These are phyloP conservation scores for Abortiporus biennis DNA, from an alignment of 1,284 basidiomycete species.

Conservation along the genomic window DNA sequence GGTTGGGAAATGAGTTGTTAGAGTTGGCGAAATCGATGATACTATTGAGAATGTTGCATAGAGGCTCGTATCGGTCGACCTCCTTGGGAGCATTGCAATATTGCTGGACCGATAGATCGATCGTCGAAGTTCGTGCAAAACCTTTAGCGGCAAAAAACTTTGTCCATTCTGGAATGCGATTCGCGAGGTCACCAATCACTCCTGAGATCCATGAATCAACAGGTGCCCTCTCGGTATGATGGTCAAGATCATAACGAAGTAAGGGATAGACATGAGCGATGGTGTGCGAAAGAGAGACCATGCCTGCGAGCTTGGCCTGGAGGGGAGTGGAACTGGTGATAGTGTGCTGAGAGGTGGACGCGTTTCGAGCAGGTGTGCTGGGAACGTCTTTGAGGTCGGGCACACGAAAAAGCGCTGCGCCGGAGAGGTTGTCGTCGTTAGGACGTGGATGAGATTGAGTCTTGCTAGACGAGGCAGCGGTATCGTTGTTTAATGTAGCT, in stretches of 20 bases:
- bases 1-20: too few relatives aligned
- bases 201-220: neutral
- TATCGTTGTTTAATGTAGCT: too few relatives aligned
- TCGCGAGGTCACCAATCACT: neutral
- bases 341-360: too few relatives aligned
- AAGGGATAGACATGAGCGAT: neutral
- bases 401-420: too few relatives aligned
- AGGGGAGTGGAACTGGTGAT: neutral
- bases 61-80: neutral
- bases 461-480: too few relatives aligned
- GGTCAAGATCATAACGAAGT: neutral
- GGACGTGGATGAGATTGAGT: too few relatives aligned
- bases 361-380: too few relatives aligned
- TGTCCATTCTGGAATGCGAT: neutral
- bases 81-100: neutral
- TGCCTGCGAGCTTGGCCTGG: neutral
- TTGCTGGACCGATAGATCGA: neutral
- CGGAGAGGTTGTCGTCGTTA: too few relatives aligned
- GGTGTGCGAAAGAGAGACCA: neutral
- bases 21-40: neutral
- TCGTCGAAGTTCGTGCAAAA: neutral
- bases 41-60: neutral
- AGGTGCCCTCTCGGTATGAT: neutral
- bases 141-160: neutral
- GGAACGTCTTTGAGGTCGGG: too few relatives aligned